Percentiles rank a stretch among this genome's conserved stretches.
Conservation (phyloP, 2,329 filamentous ascomycete species). For the Hymenotorrendiella dingleyae region DNA sequence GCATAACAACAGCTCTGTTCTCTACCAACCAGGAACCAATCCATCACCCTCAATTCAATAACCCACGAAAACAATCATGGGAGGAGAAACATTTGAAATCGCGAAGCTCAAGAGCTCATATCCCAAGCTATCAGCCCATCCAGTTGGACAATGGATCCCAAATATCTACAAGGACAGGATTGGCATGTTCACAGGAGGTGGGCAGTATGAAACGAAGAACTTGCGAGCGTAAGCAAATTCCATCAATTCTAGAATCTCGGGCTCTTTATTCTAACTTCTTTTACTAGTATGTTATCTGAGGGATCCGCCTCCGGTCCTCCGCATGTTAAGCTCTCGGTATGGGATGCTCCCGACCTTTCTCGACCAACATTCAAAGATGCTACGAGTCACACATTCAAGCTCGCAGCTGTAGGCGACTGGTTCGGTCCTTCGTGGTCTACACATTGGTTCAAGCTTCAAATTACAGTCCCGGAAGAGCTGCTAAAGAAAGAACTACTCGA, state of each 20-base stretch:
- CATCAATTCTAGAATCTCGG: slow-evolving; percentile 5
- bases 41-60: too few species aligned
- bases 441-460: slow-evolving; percentile 86
- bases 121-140: slow-evolving; percentile 32
- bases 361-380: slow-evolving; percentile 86
- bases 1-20: slow-evolving; percentile 10
- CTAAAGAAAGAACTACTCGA: slow-evolving; percentile 76
- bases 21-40: slow-evolving; percentile 4
- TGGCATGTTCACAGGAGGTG: slow-evolving; percentile 69
- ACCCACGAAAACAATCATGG: too few species aligned
- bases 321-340: slow-evolving; percentile 78
- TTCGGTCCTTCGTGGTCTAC: slow-evolving; percentile 97
- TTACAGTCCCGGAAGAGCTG: slow-evolving; percentile 72
- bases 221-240: slow-evolving; percentile 56
- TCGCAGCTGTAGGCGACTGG: slow-evolving; percentile 66
- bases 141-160: slow-evolving; percentile 73
- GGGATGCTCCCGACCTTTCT: slow-evolving; percentile 71
- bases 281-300: slow-evolving; percentile 63
- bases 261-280: slow-evolving; percentile 6
- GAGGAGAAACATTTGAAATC: slow-evolving; percentile 27
- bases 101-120: slow-evolving; percentile 26
- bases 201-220: slow-evolving; percentile 73
- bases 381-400: slow-evolving; percentile 64
- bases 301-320: slow-evolving; percentile 60
- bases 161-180: slow-evolving; percentile 82